phyloP scores from a whole-genome alignment of 768 basidiomycete species.

The Panus rudis region DNA sequence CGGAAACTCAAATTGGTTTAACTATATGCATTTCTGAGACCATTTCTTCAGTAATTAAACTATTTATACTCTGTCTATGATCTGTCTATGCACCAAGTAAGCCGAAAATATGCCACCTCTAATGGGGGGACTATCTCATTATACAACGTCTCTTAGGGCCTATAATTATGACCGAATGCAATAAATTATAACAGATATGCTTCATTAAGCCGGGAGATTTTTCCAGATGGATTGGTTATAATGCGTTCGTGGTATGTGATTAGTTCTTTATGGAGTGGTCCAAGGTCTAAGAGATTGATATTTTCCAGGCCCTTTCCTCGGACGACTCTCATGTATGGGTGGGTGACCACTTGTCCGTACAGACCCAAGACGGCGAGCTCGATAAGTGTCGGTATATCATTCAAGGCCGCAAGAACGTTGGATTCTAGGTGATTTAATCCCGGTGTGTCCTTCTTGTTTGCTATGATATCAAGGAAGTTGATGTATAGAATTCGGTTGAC shows the following conservation, averaged over 20 bases:
- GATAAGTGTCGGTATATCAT: conserved; percentile 13
- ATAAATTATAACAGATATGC: too few relatives aligned
- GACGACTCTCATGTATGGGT: conserved; percentile 13
- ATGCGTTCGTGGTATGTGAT: conserved; percentile 11
- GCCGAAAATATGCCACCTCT: too few relatives aligned
- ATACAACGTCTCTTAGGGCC: too few relatives aligned
- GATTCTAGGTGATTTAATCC: conserved; percentile 30
- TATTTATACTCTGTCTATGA: too few relatives aligned
- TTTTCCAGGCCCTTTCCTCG: conserved; percentile 1
- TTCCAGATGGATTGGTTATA: too few relatives aligned
- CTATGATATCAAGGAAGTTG: conserved; percentile 22
- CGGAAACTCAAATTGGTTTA: too few relatives aligned
- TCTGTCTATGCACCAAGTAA: too few relatives aligned
- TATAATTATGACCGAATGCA: too few relatives aligned
- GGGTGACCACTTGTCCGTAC: conserved; percentile 9
- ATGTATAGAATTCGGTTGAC: conserved; percentile 17
- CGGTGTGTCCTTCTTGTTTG: conserved; percentile 23
- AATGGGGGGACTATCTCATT: too few relatives aligned
- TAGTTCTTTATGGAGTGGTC: conserved; percentile 12
- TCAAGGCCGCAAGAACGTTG: conserved; percentile 11
- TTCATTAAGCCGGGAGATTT: too few relatives aligned
- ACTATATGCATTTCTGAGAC: too few relatives aligned
- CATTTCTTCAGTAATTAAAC: too few relatives aligned
- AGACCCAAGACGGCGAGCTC: conserved; percentile 15
- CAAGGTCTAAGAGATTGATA: conserved; percentile 12